These are phyloP conservation scores for Dactylellina cionopaga DNA, from an alignment of 2,329 filamentous ascomycete genomes.

Conservation along the genomic window DNA sequence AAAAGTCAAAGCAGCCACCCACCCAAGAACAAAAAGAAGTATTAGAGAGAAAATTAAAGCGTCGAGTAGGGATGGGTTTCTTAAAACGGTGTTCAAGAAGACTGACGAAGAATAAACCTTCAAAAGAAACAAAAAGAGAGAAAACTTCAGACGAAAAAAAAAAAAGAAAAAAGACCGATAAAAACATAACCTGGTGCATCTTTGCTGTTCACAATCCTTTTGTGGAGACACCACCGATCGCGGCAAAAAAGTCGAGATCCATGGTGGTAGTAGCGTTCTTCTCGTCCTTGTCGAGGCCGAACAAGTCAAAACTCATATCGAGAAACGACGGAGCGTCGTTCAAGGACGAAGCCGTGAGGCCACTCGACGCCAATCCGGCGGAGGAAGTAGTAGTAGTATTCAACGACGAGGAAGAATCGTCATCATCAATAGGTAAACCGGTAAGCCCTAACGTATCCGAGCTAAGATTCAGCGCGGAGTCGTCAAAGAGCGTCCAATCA, in stretches of 20 bases:
- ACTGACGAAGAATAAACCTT: constrained; percentile 47
- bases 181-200: not conserved
- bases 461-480: constrained; percentile 11
- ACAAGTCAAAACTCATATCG: constrained; percentile 37
- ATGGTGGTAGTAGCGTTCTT: constrained; percentile 15
- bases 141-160: not conserved
- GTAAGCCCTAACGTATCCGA: constrained; percentile 12
- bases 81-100: constrained; percentile 46
- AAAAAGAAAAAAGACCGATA: not conserved
- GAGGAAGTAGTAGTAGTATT: not conserved
- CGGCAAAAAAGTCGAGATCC: constrained; percentile 37
- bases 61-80: constrained; percentile 51
- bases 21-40: constrained; percentile 20
- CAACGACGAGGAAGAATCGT: constrained; percentile 5
- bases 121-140: constrained; percentile 8
- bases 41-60: constrained; percentile 38
- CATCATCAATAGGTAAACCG: not conserved
- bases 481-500: constrained; percentile 51
- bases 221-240: constrained; percentile 1
- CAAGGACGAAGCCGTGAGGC: constrained; percentile 40
- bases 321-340: constrained; percentile 16
- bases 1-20: constrained; percentile 6
- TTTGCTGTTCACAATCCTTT: constrained; percentile 34
- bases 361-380: constrained; percentile 13
- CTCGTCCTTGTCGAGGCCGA: constrained; percentile 40